A percentile compares a stretch with the other conserved stretches of the same genome.
These are phyloP conservation scores for Suillus sp. DNA, from an alignment of 768 basidiomycete genomes.

Conservation along the genomic window DNA sequence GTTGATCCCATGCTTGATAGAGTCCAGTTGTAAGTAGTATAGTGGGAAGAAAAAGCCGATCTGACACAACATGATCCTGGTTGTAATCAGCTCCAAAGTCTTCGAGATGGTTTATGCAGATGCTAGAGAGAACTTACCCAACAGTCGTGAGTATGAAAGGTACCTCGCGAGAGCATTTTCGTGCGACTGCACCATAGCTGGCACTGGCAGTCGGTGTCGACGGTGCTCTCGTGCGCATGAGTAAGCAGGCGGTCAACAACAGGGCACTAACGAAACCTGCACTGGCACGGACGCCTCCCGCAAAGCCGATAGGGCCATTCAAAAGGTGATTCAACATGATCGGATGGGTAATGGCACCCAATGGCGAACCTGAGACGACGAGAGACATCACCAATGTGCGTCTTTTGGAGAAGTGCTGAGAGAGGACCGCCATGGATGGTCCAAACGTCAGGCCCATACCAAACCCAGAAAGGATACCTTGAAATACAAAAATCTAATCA, in stretches of 20 bases:
- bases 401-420: conserved; percentile 46
- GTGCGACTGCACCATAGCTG: conserved; percentile 23
- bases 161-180: conserved; percentile 27
- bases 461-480: conserved; percentile 45
- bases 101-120: not conserved
- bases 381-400: conserved; percentile 48
- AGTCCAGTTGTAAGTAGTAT: conserved; percentile 61
- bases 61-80: conserved; percentile 24
- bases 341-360: conserved; percentile 59
- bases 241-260: conserved; percentile 39
- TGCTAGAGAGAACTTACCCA: conserved; percentile 20
- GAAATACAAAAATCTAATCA: conserved; percentile 42
- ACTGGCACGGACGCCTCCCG: conserved; percentile 39
- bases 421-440: conserved; percentile 43
- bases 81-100: conserved; percentile 6
- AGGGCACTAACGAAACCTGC: conserved; percentile 40
- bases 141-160: conserved; percentile 28
- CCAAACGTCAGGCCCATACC: conserved; percentile 47
- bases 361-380: conserved; percentile 46
- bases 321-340: conserved; percentile 56
- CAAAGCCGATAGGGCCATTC: conserved; percentile 49
- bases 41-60: conserved; percentile 51
- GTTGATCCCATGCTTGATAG: conserved; percentile 49
- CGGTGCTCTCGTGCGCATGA: conserved; percentile 38
- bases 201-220: conserved; percentile 14